Percentiles rank a stretch among this genome's conserved stretches.
These are phyloP conservation scores for Sphagnum tenellum DNA, from an alignment of 225 moss, liverwort and hornwort genomes.

Conservation along the genomic window DNA sequence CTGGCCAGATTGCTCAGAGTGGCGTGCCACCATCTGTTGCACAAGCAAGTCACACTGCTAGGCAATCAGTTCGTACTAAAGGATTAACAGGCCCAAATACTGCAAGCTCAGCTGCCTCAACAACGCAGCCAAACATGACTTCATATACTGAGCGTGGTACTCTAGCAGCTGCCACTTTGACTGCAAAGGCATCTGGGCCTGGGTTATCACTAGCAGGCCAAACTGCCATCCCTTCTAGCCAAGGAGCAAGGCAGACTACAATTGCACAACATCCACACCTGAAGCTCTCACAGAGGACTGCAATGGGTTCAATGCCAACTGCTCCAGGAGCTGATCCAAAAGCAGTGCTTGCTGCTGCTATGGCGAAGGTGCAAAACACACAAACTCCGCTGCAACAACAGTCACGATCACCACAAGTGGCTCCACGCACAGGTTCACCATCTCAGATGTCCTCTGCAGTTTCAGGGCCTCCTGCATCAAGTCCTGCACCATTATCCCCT, in stretches of 20 bases:
- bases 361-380: constrained; percentile 41
- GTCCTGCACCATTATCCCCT: constrained; percentile 28
- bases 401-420: constrained; percentile 22
- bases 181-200: constrained; percentile 31
- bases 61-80: constrained; percentile 31
- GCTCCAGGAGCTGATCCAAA: constrained; percentile 51
- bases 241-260: constrained; percentile 29
- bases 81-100: constrained; percentile 14
- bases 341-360: constrained; percentile 67
- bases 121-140: constrained; percentile 14
- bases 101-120: constrained; percentile 9
- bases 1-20: not conserved
- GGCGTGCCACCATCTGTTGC: constrained; percentile 16
- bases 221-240: constrained; percentile 21
- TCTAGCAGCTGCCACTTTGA: constrained; percentile 16
- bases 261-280: constrained; percentile 29
- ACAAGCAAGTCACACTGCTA: constrained; percentile 15
- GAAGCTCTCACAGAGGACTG: constrained; percentile 37
- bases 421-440: constrained; percentile 14
- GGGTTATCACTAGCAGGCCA: constrained; percentile 37
- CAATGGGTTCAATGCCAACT: constrained; percentile 36
- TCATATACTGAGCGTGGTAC: constrained; percentile 45
- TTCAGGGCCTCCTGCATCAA: constrained; percentile 20
- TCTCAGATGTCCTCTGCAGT: constrained; percentile 14
- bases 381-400: constrained; percentile 32